Evolutionary conservation across 495 filamentous ascomycete species (phyloP), one percentile per base, ranked within the genome.

Genomic region (Lasiosphaeriaceae sp.): DNA sequence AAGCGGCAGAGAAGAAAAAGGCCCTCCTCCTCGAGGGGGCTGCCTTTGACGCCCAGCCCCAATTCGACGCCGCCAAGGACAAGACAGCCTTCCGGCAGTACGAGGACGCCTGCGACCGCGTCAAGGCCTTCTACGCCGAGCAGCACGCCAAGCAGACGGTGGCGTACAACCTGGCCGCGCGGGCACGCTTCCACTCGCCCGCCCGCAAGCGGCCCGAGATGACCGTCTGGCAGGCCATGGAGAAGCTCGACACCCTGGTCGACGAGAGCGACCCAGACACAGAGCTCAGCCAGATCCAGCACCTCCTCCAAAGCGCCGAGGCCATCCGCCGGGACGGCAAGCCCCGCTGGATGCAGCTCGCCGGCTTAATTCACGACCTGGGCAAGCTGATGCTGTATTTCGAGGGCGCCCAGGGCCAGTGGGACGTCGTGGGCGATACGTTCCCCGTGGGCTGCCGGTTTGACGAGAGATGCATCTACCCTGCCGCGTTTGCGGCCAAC

Each of bases 221-320:
- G 87, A 86, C 83, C 34, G 74, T 96, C 63, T 96, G 91, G 91
- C 77, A 92, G 64, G 91, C 91, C 8, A 92, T 95, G 71, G 88
- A 92, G 78, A 92, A 88, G 67, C 83, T 95, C 53, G 90, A 95
- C 76, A 89, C 88, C 1, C 76, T 95, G 6, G 88, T 95, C 69
- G 91, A 96, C 74, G 89, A 93, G 66, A 87, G 83, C 39, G 90
- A 96, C 70, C 91, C 91, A 0, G 90, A 96, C 75, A 95, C 90
- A 52, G 63, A 63, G 52, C 85, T 96, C 55, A 86, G 82, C 17
- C 91, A 95, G 73, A 92, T 95, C 70, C 87, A 94, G 70, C 91
- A 96, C 68, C 75, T 94, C 1, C 80, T 95, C 2, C 91, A 96
- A 64, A 84, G 86, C 26, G 91, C 90, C 23, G 90, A 96, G 66